Percentiles rank a stretch among this genome's conserved stretches.
phyloP scores from a whole-genome alignment of 2,329 filamentous ascomycete species.

The Penicillium sp. region DNA sequence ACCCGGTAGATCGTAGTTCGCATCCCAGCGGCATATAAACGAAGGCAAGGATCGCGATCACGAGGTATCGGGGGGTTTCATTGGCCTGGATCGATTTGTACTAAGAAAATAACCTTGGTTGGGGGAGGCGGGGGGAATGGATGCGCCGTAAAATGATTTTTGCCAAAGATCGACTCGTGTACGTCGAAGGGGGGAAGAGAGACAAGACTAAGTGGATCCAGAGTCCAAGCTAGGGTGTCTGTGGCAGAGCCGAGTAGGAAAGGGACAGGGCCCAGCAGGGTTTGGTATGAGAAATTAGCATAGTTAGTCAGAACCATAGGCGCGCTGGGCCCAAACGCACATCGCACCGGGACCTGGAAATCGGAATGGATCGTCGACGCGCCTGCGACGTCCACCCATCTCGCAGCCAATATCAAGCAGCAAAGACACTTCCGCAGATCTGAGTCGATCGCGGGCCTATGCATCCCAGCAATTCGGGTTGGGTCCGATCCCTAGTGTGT shows the following conservation, averaged over 20 bases:
- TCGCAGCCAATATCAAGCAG: not conserved
- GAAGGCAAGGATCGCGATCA: slow-evolving; percentile 2
- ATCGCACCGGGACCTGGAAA: not conserved
- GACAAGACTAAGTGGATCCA: not conserved
- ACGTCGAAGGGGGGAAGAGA: not conserved
- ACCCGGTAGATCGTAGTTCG: slow-evolving; percentile 6
- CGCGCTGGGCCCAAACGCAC: not conserved
- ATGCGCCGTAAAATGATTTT: not conserved
- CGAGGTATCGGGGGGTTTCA: slow-evolving; percentile 6
- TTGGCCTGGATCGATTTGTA: slow-evolving; percentile 6
- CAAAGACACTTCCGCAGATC: not conserved
- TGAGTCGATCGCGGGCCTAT: slow-evolving; percentile 5
- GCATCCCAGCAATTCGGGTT: slow-evolving; percentile 17
- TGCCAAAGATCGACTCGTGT: slow-evolving; percentile 13
- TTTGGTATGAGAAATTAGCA: not conserved
- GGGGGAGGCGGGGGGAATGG: not conserved
- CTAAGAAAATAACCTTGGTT: not conserved
- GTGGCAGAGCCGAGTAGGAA: not conserved
- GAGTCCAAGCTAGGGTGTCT: not conserved
- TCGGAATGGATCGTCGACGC: not conserved
- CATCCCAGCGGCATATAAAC: not conserved
- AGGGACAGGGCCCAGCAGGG: not conserved
- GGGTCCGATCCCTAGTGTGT: slow-evolving; percentile 12
- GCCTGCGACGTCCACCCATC: not conserved
- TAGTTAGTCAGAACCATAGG: not conserved